Evolutionary conservation across 257 asterid genomes (phyloP).

Genomic region (Capsicum chinense): DNA sequence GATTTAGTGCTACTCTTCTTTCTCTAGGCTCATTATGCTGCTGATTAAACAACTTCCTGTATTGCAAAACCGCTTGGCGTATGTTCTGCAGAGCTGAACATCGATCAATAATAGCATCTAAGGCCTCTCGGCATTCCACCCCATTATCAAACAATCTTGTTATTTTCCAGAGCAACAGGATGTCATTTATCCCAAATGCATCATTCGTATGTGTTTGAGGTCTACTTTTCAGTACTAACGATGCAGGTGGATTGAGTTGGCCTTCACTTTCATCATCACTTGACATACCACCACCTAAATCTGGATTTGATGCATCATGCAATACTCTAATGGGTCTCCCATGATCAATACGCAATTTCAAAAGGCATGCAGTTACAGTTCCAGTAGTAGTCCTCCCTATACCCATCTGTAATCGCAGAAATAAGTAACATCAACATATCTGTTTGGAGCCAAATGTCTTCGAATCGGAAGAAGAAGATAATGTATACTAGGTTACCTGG

Average conservation of each 20-base stretch:
- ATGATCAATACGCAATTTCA: conserved; percentile 81
- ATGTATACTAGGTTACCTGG: conserved; percentile 58
- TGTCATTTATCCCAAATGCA: conserved; percentile 94
- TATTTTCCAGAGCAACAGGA: conserved; percentile 83
- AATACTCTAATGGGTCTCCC: conserved; percentile 86
- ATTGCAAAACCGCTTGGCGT: conserved; percentile 96
- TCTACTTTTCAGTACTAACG: conserved; percentile 48
- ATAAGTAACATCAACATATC: conserved; percentile 17
- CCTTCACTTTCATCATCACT: conserved; percentile 65
- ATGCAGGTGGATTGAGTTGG: conserved; percentile 43
- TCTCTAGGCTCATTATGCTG: conserved; percentile 96
- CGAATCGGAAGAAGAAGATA: conserved; percentile 13
- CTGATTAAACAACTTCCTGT: conserved; percentile 85
- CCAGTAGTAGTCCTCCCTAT: conserved; percentile 98
- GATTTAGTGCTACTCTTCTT: conserved; percentile 92
- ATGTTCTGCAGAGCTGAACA: conserved; percentile 95
- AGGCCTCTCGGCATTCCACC: conserved; percentile 93
- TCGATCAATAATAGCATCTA: conserved; percentile 89
- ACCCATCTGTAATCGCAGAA: conserved; percentile 66
- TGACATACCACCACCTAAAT: conserved; percentile 43
- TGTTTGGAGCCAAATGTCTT: not conserved
- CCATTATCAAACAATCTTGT: conserved; percentile 97
- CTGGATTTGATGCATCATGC: conserved; percentile 54
- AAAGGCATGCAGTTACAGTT: conserved; percentile 94
- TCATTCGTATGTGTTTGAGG: conserved; percentile 53